A percentile compares a stretch with the other conserved stretches of the same genome.
These are phyloP conservation scores for Metarhizium album DNA, from an alignment of 2,329 filamentous ascomycete genomes.

Conservation along the genomic window DNA sequence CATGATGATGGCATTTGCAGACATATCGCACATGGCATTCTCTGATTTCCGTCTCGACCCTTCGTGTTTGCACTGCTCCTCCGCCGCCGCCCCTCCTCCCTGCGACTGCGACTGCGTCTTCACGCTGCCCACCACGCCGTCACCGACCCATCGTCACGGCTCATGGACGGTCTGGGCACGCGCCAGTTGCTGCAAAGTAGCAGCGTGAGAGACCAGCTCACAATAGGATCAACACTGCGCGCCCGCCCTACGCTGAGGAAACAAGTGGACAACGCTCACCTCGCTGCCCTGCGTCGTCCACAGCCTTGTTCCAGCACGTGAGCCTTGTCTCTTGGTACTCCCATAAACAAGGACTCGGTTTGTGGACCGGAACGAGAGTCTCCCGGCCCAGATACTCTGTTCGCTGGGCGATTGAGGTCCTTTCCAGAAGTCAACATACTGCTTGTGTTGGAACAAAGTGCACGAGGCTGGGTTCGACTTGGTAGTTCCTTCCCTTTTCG, in stretches of 20 bases:
- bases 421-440: not conserved
- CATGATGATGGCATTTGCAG: not conserved
- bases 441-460: not conserved
- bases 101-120: not conserved
- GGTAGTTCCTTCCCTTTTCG: not conserved
- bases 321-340: no score
- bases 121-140: not conserved
- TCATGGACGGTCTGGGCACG: no score
- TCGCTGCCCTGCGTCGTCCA: no score
- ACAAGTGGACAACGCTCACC: no score
- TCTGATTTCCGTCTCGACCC: not conserved
- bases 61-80: not conserved
- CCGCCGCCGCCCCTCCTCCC: not conserved
- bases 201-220: no score
- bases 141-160: no score
- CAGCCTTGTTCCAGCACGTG: no score
- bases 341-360: no score
- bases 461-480: not conserved
- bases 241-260: no score
- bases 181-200: no score
- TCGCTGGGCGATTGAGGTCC: not conserved
- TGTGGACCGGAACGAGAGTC: no score
- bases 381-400: not conserved
- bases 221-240: no score
- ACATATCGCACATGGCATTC: not conserved